These are phyloP conservation scores for Vaccinium corymbosum DNA, from an alignment of 148 eudicot genomes.

Conservation along the genomic window DNA sequence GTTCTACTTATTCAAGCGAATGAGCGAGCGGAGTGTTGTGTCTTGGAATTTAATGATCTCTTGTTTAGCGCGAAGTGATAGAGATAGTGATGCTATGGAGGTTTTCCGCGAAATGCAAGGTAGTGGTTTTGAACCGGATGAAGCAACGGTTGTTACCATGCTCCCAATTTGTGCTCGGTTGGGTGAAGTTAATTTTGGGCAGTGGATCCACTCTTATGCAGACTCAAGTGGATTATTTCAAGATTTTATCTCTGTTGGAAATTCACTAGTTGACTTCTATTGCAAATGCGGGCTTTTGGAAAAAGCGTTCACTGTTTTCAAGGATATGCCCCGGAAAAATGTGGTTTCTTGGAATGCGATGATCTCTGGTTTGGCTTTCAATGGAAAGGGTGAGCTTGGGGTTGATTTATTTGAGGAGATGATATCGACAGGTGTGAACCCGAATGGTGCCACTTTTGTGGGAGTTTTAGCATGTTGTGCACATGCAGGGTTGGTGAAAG, in stretches of 20 bases:
- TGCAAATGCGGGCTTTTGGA: conserved; percentile 61
- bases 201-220: conserved; percentile 36
- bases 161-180: conserved; percentile 45
- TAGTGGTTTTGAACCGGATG: conserved; percentile 37
- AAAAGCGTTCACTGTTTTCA: conserved; percentile 44
- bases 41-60: conserved; percentile 74
- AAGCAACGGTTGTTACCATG: conserved; percentile 42
- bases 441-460: conserved; percentile 51
- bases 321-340: conserved; percentile 35
- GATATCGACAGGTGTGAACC: conserved; percentile 34
- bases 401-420: conserved; percentile 41
- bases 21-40: conserved; percentile 56
- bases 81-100: conserved; percentile 54
- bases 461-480: conserved; percentile 46
- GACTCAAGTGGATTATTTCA: conserved; percentile 38
- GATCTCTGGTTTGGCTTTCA: conserved; percentile 45
- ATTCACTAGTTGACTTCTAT: conserved; percentile 53
- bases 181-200: conserved; percentile 32
- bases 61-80: conserved; percentile 43
- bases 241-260: conserved; percentile 48
- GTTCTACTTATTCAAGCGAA: conserved; percentile 43
- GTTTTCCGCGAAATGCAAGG: conserved; percentile 49
- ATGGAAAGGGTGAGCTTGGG: conserved; percentile 46
- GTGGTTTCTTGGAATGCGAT: conserved; percentile 44
- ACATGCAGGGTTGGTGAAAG: conserved; percentile 38